Conservation (phyloP, 441 rosid species). For the Mallotus japonicus region DNA sequence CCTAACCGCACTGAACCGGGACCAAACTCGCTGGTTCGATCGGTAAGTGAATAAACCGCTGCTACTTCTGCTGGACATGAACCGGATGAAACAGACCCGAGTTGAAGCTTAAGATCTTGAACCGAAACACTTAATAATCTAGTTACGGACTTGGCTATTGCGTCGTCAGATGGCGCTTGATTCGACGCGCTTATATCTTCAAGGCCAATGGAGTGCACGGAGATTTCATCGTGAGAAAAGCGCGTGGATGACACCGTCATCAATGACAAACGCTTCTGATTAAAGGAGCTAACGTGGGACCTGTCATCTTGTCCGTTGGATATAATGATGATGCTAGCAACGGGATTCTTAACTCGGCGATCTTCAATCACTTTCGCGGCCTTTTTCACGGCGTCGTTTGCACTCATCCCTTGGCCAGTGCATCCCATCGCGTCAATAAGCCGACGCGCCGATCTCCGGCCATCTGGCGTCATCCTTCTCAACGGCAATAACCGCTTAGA, state of each 20-base stretch:
- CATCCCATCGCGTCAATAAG: conserved; percentile 59
- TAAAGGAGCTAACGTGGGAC: conserved; percentile 33
- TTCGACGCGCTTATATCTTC: conserved; percentile 29
- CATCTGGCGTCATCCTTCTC: conserved; percentile 59
- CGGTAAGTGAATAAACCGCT: conserved; percentile 53
- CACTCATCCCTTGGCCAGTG: conserved; percentile 57
- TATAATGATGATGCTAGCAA: conserved; percentile 52
- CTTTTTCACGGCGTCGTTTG: conserved; percentile 73
- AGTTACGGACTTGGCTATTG: conserved; percentile 38
- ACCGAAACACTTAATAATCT: conserved; percentile 49
- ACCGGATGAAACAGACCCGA: conserved; percentile 55
- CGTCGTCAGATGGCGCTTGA: conserved; percentile 45
- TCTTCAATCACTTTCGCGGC: conserved; percentile 87
- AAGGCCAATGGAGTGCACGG: conserved; percentile 58
- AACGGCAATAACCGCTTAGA: conserved; percentile 73
- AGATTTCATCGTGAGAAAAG: conserved; percentile 39
- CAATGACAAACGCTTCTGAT: conserved; percentile 34
- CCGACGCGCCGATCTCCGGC: conserved; percentile 64
- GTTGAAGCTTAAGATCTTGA: conserved; percentile 57
- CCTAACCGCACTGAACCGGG: conserved; percentile 54
- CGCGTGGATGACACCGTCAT: conserved; percentile 54
- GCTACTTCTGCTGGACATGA: conserved; percentile 63
- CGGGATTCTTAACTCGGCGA: conserved; percentile 69
- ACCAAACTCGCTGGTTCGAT: conserved; percentile 44
- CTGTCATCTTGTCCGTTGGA: conserved; percentile 51